phyloP scores from a whole-genome alignment of 331 rosid species.

The Phaseolus coccineus region DNA sequence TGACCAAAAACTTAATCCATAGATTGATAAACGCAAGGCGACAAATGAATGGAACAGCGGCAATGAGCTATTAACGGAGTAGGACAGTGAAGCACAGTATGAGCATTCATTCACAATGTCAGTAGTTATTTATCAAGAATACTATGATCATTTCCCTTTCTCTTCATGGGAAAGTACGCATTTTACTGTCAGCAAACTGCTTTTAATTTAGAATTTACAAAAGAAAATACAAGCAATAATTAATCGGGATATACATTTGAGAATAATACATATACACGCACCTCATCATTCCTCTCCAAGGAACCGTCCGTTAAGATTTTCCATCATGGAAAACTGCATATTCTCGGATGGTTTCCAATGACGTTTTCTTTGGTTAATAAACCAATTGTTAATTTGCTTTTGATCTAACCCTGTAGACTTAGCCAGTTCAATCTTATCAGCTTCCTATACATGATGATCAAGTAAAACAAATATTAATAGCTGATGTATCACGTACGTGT shows the following conservation, averaged over 20 bases:
- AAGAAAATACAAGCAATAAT: slow-evolving; percentile 42
- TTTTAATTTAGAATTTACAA: slow-evolving; percentile 46
- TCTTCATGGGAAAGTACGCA: slow-evolving; percentile 46
- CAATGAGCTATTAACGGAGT: neutral
- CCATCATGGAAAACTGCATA: slow-evolving; percentile 75
- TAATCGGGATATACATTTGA: slow-evolving; percentile 46
- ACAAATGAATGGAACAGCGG: neutral
- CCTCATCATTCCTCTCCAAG: slow-evolving; percentile 66
- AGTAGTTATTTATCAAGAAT: slow-evolving; percentile 47
- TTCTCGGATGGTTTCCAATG: slow-evolving; percentile 97
- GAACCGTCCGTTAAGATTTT: slow-evolving; percentile 60
- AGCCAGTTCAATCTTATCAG: slow-evolving; percentile 82
- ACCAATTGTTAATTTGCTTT: slow-evolving; percentile 98
- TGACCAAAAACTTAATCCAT: neutral
- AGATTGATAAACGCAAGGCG: neutral
- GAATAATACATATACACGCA: slow-evolving; percentile 47
- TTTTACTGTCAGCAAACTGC: slow-evolving; percentile 41
- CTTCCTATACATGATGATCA: slow-evolving; percentile 66
- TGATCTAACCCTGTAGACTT: slow-evolving; percentile 84
- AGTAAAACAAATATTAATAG: neutral
- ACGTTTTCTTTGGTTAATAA: slow-evolving; percentile 92
- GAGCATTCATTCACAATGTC: slow-evolving; percentile 47
- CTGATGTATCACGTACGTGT: no score
- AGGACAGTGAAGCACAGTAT: slow-evolving; percentile 1
- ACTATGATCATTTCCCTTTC: slow-evolving; percentile 44